Base-by-base conservation (phyloP, 345 rosid genomes). In the Raphanus raphanistrum region DNA sequence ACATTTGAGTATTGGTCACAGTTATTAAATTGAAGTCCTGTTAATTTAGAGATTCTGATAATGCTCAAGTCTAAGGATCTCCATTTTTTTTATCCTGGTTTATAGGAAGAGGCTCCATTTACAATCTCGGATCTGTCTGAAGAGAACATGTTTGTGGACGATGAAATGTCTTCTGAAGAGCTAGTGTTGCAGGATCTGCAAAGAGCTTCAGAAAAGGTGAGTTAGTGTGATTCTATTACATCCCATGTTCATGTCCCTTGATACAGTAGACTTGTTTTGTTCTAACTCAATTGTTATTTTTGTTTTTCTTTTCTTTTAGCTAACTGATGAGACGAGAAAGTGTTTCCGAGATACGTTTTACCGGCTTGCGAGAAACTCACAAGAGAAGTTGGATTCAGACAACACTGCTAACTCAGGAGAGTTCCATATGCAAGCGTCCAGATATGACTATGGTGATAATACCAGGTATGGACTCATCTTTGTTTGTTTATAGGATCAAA, bases 341-440 rank as follows among this genome's bases (percentile, higher is more conserved):
- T 89, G 97, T 82, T 84, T 94, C 67, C 91, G 97, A 25, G 94
- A 90, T 81, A 89, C 93, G 15, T 80, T 94, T 72, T 90, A 94
- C 80, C 98, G 98, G 35, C 92, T 94, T 61, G 94, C 98, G 17
- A 84, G 82, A 82, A 84, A 79, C 80, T 84, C 98, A 55, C 82
- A 81, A 66, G 83, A 75, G 6, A 75, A 75, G 55, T 33, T 52
- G n/a, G 76, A 70, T 62, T 68, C 79, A 38, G 52, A 61, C 60
- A 54, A 60, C 48, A 68, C 79, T 62, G 66, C 80, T 59, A 83
- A 38, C 68, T 63, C 58, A 76, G 71, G 66, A 71, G 76, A 33
- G 38, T 72, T 33, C 41, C 17, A 27, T 11, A 9, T 63, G 71
- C 86, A 74, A 71, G 66, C 76, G 6, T 66, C 31, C 8, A 77